Evolutionary conservation across 306 rosid species (phyloP), one percentile per base, ranked within the genome.

Genomic region (Ochetophila trinervis): DNA sequence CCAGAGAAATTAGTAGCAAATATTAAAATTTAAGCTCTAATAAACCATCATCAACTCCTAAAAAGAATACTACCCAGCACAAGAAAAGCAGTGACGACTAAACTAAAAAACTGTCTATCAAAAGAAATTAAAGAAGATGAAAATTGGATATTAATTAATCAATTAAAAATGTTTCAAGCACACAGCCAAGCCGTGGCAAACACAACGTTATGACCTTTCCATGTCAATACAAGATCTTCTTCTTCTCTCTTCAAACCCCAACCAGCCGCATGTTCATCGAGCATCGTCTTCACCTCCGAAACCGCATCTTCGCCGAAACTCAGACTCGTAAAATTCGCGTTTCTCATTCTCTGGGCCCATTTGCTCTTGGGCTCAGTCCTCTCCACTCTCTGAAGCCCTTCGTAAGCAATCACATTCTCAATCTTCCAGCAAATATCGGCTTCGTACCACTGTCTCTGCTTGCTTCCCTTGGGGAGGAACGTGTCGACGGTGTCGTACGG

Each of bases 221-320:
- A 93, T 0, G 99, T 93, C 24, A 93, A 94, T 57, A 93, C 79
- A 66, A 93, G 74, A 66, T 84, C 76, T 6, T 87, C 83, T 4
- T 89, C 97, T 36, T 90, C 99, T 62, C 79, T 90, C 96, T 93
- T 93, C 58, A 87, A 55, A 1, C 99, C 99, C 99, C 99, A 93
- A 1, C 99, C 99, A 1, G 94, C 97, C 1, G 99, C 94, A 69
- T 93, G 96, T 65, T 90, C 97, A 57, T 90, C 99, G 0, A 93
- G 94, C 97, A 90, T 90, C 0, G 68, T 53, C 77, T 86, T 90
- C 57, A 90, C 94, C 76, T 93, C 98, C 23, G 63, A 62, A 18
- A 85, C 81, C 1, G 81, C 81, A 0, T 90, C 99, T 1, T 90
- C 99, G 1, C 87, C 87, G 32, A 90, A 80, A 2, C 69, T 21